These are phyloP conservation scores for Suillus placidus DNA, from an alignment of 768 basidiomycete genomes.

Conservation along the genomic window DNA sequence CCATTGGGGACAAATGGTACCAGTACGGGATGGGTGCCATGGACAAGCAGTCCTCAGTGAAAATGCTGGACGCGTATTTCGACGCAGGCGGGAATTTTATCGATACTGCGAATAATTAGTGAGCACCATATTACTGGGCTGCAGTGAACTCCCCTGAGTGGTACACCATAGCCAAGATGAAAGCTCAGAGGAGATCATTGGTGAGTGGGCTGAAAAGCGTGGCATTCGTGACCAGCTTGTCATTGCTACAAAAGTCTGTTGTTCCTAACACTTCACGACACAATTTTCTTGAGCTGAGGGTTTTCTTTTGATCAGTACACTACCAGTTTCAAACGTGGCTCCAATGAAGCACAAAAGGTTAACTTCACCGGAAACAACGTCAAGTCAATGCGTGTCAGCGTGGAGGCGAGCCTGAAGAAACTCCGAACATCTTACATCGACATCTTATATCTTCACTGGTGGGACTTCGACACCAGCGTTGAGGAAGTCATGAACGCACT, in stretches of 20 bases:
- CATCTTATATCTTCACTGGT: conserved; percentile 34
- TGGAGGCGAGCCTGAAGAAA: conserved; percentile 32
- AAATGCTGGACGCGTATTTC: conserved; percentile 48
- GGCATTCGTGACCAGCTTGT: conserved; percentile 48
- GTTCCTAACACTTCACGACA: neutral
- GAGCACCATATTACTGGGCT: conserved; percentile 13
- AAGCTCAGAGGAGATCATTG: conserved; percentile 46
- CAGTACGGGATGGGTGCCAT: conserved; percentile 42
- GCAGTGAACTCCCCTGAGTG: neutral
- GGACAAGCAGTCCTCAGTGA: conserved; percentile 44
- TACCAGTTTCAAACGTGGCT: conserved; percentile 21
- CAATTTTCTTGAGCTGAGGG: neutral
- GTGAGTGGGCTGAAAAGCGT: conserved; percentile 48
- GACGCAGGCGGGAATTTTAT: conserved; percentile 53
- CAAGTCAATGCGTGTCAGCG: conserved; percentile 46
- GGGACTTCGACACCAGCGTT: conserved; percentile 41
- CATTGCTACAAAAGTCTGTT: conserved; percentile 43
- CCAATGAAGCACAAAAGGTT: conserved; percentile 33
- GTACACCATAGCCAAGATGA: conserved; percentile 37
- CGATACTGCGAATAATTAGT: conserved; percentile 52
- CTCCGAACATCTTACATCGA: conserved; percentile 29
- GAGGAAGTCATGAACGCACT: conserved; percentile 45
- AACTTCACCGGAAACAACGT: conserved; percentile 51
- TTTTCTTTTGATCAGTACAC: conserved; percentile 21
- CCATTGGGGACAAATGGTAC: conserved; percentile 48